Percentiles rank a stretch among this genome's conserved stretches.
Conservation (phyloP, 2,329 filamentous ascomycete species). For the Sporothrix protearum region DNA sequence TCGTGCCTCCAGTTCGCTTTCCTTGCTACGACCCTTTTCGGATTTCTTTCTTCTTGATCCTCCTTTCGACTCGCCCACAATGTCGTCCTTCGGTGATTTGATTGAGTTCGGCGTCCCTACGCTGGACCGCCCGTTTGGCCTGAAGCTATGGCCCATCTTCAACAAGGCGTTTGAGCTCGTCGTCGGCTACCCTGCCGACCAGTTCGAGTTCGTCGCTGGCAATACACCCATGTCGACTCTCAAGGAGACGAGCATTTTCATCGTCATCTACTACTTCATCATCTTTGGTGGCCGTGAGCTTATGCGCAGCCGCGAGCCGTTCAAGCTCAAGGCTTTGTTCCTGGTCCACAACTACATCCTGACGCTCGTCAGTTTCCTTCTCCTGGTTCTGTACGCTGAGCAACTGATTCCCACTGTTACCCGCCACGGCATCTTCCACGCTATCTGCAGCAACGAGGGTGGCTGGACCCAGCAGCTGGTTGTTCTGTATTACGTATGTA, state of each 20-base stretch:
- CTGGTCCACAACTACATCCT: constrained; percentile 96
- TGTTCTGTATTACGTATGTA: constrained; percentile 89
- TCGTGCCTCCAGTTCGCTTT: constrained; percentile 20
- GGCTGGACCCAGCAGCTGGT: constrained; percentile 94
- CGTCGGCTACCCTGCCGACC: constrained; percentile 75
- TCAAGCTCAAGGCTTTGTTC: constrained; percentile 86
- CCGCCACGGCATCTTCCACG: constrained; percentile 78
- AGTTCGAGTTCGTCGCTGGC: constrained; percentile 80
- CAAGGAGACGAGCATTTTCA: constrained; percentile 73
- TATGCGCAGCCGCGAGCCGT: constrained; percentile 81
- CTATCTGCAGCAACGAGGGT: constrained; percentile 76
- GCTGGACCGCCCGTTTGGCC: constrained; percentile 86
- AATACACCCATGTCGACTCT: constrained; percentile 87
- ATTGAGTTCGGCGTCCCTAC: constrained; percentile 63
- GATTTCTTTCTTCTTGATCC: background rate
- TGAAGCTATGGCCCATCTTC: constrained; percentile 92
- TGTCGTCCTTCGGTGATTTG: constrained; percentile 27
- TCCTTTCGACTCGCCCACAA: constrained; percentile 19
- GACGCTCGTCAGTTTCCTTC: constrained; percentile 74
- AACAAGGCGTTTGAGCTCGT: constrained; percentile 75
- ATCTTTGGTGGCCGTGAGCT: constrained; percentile 89
- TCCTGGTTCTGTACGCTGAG: constrained; percentile 84
- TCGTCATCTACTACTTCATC: constrained; percentile 85
- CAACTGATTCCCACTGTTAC: constrained; percentile 81
- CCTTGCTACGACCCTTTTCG: background rate